Percentiles rank a stretch among this genome's conserved stretches.
phyloP scores from a whole-genome alignment of 192 early-diverging fungal genomes.

The Linderina pennispora region DNA sequence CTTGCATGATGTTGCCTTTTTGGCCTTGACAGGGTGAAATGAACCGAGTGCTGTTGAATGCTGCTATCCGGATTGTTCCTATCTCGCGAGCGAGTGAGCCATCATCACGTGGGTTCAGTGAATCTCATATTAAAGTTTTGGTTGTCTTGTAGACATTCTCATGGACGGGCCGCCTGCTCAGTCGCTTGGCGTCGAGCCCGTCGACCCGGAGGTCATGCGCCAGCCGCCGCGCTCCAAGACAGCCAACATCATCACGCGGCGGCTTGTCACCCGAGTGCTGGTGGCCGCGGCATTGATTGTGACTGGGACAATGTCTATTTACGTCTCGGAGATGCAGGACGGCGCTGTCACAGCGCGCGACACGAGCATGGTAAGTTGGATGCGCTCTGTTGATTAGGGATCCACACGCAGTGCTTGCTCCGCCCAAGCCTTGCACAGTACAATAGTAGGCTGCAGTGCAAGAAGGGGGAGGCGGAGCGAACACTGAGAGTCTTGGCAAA shows the following conservation, averaged over 20 bases:
- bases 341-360: constrained; percentile 63
- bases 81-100: too few relatives aligned
- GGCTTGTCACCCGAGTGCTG: constrained; percentile 69
- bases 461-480: too few relatives aligned
- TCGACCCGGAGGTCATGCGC: constrained; percentile 86
- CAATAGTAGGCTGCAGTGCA: too few relatives aligned
- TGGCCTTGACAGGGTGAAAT: not conserved
- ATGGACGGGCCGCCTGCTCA: constrained; percentile 99
- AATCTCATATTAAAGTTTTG: not conserved
- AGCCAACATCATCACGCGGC: constrained; percentile 72
- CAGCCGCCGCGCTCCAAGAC: constrained; percentile 75
- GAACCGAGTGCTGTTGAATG: not conserved
- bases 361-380: constrained; percentile 79
- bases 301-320: constrained; percentile 77
- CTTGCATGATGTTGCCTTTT: not conserved
- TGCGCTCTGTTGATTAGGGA: not conserved
- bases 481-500: too few relatives aligned
- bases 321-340: constrained; percentile 69
- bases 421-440: too few relatives aligned
- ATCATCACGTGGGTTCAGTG: not conserved
- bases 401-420: too few relatives aligned
- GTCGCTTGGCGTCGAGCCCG: constrained; percentile 91
- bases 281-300: constrained; percentile 77
- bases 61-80: not conserved
- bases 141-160: constrained; percentile 69